phyloP scores from a whole-genome alignment of 208 protist genomes.

The Strigomonas galati region DNA sequence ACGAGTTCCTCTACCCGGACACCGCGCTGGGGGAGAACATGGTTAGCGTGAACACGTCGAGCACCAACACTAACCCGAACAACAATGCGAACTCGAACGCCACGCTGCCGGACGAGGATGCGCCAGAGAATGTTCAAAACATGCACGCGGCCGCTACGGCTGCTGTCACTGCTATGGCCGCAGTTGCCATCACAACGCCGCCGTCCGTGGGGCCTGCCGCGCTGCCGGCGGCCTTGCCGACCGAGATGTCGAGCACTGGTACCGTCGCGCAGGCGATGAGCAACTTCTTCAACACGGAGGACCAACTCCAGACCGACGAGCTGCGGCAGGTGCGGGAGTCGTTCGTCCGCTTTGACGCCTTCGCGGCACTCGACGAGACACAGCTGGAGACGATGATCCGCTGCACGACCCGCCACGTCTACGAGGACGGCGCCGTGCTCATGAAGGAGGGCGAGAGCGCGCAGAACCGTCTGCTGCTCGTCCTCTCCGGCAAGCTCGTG shows the following conservation, averaged over 20 bases:
- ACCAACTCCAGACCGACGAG: slow-evolving; percentile 34
- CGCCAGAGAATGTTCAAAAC: no score
- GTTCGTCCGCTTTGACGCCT: slow-evolving; percentile 44
- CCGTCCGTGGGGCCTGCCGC: not conserved
- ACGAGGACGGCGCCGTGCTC: slow-evolving; percentile 34
- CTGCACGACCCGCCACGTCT: slow-evolving; percentile 37
- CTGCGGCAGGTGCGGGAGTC: slow-evolving; percentile 43
- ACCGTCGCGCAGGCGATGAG: slow-evolving; percentile 30
- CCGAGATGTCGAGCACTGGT: slow-evolving; percentile 4
- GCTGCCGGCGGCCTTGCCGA: not conserved
- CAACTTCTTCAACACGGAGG: slow-evolving; percentile 25
- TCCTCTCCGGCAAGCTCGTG: slow-evolving; percentile 43
- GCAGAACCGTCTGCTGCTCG: slow-evolving; percentile 42
- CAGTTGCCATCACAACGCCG: not conserved
- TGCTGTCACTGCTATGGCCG: not conserved
- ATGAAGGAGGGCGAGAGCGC: slow-evolving; percentile 36
- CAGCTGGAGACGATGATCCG: slow-evolving; percentile 63
- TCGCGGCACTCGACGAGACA: slow-evolving; percentile 50
- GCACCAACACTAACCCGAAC: not conserved
- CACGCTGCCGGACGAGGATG: no score
- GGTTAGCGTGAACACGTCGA: not conserved
- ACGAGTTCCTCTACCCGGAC: not conserved
- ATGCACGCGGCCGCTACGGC: no score
- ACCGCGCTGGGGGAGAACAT: not conserved
- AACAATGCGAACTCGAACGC: no score